Evolutionary conservation across 345 rosid genomes (phyloP).

Genomic region (Zanthoxylum bungeanum): DNA sequence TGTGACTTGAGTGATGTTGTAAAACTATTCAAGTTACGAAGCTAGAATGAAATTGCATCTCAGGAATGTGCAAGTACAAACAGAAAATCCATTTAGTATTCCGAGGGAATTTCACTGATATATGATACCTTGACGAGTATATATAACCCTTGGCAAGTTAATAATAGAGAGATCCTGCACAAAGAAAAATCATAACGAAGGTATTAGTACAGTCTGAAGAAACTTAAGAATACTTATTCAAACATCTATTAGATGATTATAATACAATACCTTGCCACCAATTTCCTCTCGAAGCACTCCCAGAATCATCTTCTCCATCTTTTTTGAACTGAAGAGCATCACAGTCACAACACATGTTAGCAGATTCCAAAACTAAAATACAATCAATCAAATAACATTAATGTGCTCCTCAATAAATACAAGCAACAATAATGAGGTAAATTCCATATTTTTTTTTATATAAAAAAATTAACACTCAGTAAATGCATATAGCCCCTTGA

Average conservation of each 20-base stretch:
- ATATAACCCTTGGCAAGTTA: too few relatives aligned
- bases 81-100: not conserved
- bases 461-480: not conserved
- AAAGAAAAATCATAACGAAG: not conserved
- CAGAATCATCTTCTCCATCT: constrained; percentile 76
- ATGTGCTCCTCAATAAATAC: too few relatives aligned
- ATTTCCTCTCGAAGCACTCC: constrained; percentile 79
- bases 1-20: not conserved
- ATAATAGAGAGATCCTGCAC: constrained; percentile 63
- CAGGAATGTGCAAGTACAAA: not conserved
- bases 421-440: too few relatives aligned
- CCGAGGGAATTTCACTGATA: not conserved
- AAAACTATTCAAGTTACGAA: not conserved
- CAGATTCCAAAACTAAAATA: not conserved
- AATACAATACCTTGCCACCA: constrained; percentile 87
- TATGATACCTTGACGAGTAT: constrained; percentile 17
- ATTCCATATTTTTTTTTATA: not conserved
- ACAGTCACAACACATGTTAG: constrained; percentile 1
- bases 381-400: too few relatives aligned
- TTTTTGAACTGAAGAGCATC: constrained; percentile 48
- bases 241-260: not conserved
- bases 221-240: not conserved
- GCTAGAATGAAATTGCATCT: not conserved
- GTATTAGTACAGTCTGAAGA: not conserved
- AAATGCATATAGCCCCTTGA: too few relatives aligned